Percentiles rank a stretch among this genome's conserved stretches.
These are phyloP conservation scores for Ambrosia artemisiifolia DNA, from an alignment of 129 eudicot species.

Conservation along the genomic window DNA sequence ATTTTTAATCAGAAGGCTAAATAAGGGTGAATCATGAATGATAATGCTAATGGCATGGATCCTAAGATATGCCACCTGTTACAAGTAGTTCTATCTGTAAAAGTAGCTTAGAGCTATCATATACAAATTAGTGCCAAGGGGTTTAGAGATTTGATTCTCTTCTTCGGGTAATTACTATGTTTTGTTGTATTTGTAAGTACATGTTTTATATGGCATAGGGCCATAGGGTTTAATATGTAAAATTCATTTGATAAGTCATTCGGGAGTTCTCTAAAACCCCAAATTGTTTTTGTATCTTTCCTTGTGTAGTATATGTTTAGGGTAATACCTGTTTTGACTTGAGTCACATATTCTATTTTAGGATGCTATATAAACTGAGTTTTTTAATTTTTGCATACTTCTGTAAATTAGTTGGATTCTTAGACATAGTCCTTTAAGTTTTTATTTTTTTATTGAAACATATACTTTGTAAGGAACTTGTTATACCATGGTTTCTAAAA, in stretches of 20 bases:
- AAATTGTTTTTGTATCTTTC: constrained; percentile 4
- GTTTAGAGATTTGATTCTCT: neutral
- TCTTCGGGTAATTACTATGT: neutral
- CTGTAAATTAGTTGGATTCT: constrained; percentile 1
- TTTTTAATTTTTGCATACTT: constrained; percentile 7
- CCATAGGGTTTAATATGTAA: neutral
- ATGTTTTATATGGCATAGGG: neutral
- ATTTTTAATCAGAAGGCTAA: neutral
- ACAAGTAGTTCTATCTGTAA: constrained; percentile 2
- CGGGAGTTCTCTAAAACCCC: constrained; percentile 1
- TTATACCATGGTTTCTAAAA: constrained; percentile 3
- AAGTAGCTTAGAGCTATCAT: neutral
- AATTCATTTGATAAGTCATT: neutral
- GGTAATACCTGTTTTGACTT: constrained; percentile 8
- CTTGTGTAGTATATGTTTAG: constrained; percentile 4
- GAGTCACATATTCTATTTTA: neutral
- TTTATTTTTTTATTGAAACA: neutral
- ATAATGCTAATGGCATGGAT: constrained; percentile 10
- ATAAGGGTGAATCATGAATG: constrained; percentile 5
- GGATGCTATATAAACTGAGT: constrained; percentile 1
- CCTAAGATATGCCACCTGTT: neutral
- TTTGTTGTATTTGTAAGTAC: neutral
- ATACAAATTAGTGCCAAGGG: neutral
- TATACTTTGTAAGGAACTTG: constrained; percentile 1
- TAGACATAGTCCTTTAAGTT: neutral